Base-by-base conservation (phyloP, 2,329 filamentous ascomycete species). In the Calonectria montana region DNA sequence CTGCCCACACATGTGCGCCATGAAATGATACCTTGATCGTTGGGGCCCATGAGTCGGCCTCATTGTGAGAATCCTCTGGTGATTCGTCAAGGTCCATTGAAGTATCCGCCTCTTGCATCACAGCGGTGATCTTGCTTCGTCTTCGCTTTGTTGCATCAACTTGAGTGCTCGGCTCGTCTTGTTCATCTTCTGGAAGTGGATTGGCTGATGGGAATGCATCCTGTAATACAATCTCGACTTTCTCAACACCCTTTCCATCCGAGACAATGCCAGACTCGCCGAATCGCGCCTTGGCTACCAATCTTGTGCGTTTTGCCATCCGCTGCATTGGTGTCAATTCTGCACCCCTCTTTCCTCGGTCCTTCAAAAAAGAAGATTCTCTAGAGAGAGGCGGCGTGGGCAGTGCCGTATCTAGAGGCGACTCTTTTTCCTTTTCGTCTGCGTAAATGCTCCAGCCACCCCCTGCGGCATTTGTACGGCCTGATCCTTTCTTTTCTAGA, bases 371-470 rank as follows among this genome's bases (percentile, higher is more conserved):
- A 2, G 79, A 82, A 4, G 80, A 75, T 39, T 78, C 78, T 61
- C 73, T 75, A 18, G 87, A 87, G 4, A 88, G 77, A 0, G 88
- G 87, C 13, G 84, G 87, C 27, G 81, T 85, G 0, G 88, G 88
- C 29, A 89, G 78, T 6, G 87, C 78, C 0, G 84, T 83, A 73
- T 91, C 88, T 16, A 93, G 79, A 4, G 91, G 91, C 23, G 88
- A 89, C 65, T 88, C 86, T 27, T 84, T 86, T 61, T 79, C 83
- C 73, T 82, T 85, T 82, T 91, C 91, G 71, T 94, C 91, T 6
- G 93, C 90, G 80, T 97, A 97, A 25, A 95, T 88, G 76, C 91
- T 91, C 91, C 95, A 97, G 6, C 93, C 94, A 1, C 94, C 95
- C 25, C 91, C 91, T 2, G 94, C 93, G 1, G 89, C 88, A 80